Conservation (phyloP, 2,329 filamentous ascomycete genomes). For the Scolecobasidium constrictum region DNA sequence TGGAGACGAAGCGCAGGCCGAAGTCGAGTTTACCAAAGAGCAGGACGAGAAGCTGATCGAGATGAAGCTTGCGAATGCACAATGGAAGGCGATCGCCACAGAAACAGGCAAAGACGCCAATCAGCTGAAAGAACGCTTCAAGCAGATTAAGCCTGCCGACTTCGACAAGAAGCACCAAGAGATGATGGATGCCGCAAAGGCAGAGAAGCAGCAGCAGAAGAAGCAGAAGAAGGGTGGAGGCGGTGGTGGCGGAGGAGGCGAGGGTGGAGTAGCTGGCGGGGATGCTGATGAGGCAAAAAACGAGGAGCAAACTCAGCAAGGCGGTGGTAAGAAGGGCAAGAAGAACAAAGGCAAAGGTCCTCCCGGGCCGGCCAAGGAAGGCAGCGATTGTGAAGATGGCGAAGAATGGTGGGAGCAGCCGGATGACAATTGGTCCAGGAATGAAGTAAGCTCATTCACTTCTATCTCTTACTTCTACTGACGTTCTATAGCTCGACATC, state of each 20-base stretch:
- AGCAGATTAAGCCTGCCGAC: conserved; percentile 23
- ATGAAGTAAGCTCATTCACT: conserved; percentile 1
- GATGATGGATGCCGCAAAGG: conserved; percentile 13
- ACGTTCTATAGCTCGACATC: not conserved
- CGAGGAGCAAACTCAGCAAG: conserved; percentile 5
- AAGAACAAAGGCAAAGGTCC: conserved; percentile 1
- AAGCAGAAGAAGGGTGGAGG: conserved; percentile 12
- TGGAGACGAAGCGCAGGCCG: conserved; percentile 4
- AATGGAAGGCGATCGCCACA: conserved; percentile 21
- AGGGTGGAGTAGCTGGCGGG: conserved; percentile 12
- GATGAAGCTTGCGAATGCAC: conserved; percentile 20
- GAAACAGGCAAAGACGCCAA: conserved; percentile 19
- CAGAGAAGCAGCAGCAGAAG: conserved; percentile 10
- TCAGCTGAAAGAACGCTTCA: conserved; percentile 19
- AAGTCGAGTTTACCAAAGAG: conserved; percentile 21
- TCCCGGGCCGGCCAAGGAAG: not conserved
- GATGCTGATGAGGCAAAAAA: conserved; percentile 12
- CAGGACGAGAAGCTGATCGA: conserved; percentile 30
- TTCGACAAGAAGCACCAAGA: not conserved
- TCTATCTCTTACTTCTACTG: not conserved
- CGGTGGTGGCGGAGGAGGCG: conserved; percentile 11
- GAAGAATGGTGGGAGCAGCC: conserved; percentile 2
- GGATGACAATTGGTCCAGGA: conserved; percentile 3
- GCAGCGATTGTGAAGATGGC: conserved; percentile 1
- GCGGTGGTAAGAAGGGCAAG: conserved; percentile 1